These are phyloP conservation scores for Leucogyrophana mollusca DNA, from an alignment of 768 basidiomycete species.

Conservation along the genomic window DNA sequence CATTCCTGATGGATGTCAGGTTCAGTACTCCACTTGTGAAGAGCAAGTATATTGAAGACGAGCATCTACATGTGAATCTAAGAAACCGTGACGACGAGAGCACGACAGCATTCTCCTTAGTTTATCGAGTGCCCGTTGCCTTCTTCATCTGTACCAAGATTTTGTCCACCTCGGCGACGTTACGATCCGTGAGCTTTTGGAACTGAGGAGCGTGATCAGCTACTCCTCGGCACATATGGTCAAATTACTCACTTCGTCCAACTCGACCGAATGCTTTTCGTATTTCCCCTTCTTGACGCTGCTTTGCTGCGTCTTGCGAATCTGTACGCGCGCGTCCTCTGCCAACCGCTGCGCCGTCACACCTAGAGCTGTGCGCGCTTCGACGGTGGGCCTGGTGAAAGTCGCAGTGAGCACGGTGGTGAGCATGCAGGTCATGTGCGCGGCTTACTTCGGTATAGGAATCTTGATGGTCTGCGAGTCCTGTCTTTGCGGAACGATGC, in stretches of 20 bases:
- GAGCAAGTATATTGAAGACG: too few relatives aligned
- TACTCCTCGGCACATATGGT: not conserved
- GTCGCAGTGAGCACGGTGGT: not conserved
- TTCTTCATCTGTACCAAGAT: slow-evolving; percentile 64
- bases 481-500: slow-evolving; percentile 67
- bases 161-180: slow-evolving; percentile 65
- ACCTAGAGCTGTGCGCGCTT: slow-evolving; percentile 58
- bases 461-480: slow-evolving; percentile 75
- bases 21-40: too few relatives aligned
- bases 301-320: slow-evolving; percentile 68
- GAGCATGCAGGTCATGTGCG: not conserved
- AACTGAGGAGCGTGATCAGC: slow-evolving; percentile 45
- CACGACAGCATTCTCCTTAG: slow-evolving; percentile 11
- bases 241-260: slow-evolving; percentile 59
- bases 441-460: slow-evolving; percentile 71
- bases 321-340: slow-evolving; percentile 73
- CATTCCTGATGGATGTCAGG: too few relatives aligned
- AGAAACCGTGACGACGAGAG: too few relatives aligned
- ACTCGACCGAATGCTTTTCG: slow-evolving; percentile 63
- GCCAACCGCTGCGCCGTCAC: slow-evolving; percentile 58
- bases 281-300: slow-evolving; percentile 70
- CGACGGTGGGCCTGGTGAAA: slow-evolving; percentile 66
- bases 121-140: slow-evolving; percentile 35
- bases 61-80: too few relatives aligned
- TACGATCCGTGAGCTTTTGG: slow-evolving; percentile 66